These are phyloP conservation scores for Thalassiosira profunda DNA, from an alignment of 108 stramenopile genomes.

Conservation along the genomic window DNA sequence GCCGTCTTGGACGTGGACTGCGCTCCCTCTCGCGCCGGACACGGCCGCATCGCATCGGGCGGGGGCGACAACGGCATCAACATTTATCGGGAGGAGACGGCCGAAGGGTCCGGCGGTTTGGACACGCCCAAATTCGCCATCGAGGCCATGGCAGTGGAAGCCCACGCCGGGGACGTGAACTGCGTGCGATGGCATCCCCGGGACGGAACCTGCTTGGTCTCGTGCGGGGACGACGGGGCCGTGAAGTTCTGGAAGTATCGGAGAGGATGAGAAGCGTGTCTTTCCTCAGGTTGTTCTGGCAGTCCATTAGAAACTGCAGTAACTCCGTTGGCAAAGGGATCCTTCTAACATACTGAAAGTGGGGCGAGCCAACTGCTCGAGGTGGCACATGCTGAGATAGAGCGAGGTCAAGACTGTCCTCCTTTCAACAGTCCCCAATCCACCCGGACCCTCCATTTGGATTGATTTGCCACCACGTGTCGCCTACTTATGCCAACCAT, in stretches of 20 bases:
- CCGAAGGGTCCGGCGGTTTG: slow-evolving; percentile 15
- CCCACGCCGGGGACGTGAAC: slow-evolving; percentile 95
- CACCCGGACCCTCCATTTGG: no score
- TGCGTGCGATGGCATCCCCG: slow-evolving; percentile 95
- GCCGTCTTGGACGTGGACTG: slow-evolving; percentile 83
- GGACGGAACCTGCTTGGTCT: slow-evolving; percentile 74
- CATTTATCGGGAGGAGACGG: slow-evolving; percentile 71
- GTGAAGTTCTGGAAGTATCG: slow-evolving; percentile 88
- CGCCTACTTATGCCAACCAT: no score
- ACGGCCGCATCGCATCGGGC: slow-evolving; percentile 79
- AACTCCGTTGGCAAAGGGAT: no score
- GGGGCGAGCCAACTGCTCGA: no score
- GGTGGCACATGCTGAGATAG: no score
- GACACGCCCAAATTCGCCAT: slow-evolving; percentile 73
- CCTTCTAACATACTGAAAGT: no score
- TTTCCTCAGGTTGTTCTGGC: no score
- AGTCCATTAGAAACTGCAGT: no score
- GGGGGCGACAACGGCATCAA: slow-evolving; percentile 91
- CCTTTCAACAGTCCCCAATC: no score
- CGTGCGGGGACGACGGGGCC: slow-evolving; percentile 92
- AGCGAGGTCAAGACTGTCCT: no score
- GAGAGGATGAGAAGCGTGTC: slow-evolving; percentile 7
- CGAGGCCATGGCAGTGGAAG: slow-evolving; percentile 47
- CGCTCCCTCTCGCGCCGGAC: slow-evolving; percentile 75
- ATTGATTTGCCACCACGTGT: no score